Conservation (phyloP, 2,329 filamentous ascomycete species). For the Zopfia rhizophila region DNA sequence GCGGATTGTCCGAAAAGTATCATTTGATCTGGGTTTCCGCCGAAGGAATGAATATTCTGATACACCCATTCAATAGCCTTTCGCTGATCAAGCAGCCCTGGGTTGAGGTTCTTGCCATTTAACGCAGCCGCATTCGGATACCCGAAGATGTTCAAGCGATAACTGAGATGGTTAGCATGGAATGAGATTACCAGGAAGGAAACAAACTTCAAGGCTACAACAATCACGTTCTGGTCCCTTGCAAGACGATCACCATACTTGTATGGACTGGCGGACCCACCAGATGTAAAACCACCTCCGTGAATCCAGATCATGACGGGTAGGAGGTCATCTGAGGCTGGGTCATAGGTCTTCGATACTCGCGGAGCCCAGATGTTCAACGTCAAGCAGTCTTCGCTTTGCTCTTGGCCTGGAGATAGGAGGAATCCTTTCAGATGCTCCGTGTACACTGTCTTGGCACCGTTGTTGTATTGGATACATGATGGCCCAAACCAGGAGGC, state of each 20-base stretch:
- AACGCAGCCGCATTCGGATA: conserved; percentile 35
- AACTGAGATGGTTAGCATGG: conserved; percentile 28
- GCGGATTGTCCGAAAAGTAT: conserved; percentile 28
- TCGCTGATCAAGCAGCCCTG: conserved; percentile 17
- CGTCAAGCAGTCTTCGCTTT: conserved; percentile 40
- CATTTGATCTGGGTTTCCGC: conserved; percentile 33
- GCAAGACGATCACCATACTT: conserved; percentile 59
- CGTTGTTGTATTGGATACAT: conserved; percentile 32
- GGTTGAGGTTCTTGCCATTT: conserved; percentile 34
- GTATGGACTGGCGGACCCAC: conserved; percentile 57
- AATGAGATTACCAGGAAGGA: not conserved
- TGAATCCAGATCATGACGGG: conserved; percentile 61
- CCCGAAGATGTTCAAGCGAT: conserved; percentile 41
- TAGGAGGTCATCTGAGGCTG: conserved; percentile 32
- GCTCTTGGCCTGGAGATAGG: conserved; percentile 26
- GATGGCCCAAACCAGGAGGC: conserved; percentile 32
- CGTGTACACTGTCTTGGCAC: conserved; percentile 30
- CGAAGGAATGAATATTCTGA: conserved; percentile 22
- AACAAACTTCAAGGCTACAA: conserved; percentile 49
- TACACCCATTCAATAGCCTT: conserved; percentile 14
- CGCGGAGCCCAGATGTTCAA: conserved; percentile 40
- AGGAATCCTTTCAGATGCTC: conserved; percentile 34
- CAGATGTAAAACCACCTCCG: conserved; percentile 57
- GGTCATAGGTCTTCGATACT: conserved; percentile 17
- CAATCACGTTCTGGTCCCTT: conserved; percentile 53